These are phyloP conservation scores for Paracoccidioides brasiliensis DNA, from an alignment of 2,329 filamentous ascomycete species.

Conservation along the genomic window DNA sequence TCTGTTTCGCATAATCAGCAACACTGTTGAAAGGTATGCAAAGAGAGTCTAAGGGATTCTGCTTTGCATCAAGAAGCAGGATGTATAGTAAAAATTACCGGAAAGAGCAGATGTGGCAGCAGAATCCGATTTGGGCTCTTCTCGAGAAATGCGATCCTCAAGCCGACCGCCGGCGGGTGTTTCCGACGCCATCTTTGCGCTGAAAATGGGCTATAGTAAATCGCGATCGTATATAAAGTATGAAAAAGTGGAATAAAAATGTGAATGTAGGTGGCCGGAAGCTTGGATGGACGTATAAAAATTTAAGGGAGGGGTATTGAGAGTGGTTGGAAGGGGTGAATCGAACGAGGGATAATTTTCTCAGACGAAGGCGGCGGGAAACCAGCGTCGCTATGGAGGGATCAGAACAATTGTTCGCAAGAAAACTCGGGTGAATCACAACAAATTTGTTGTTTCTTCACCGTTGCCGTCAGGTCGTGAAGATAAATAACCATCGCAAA, in stretches of 20 bases:
- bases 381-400: background rate
- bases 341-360: background rate
- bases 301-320: background rate
- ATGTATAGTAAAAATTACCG: background rate
- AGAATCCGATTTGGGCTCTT: conserved; percentile 17
- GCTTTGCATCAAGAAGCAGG: background rate
- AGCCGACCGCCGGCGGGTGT: conserved; percentile 28
- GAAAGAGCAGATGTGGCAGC: background rate
- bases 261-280: background rate
- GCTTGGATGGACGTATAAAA: background rate
- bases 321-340: background rate
- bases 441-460: background rate
- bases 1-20: background rate
- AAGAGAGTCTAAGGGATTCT: background rate
- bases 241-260: background rate
- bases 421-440: background rate
- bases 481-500: background rate
- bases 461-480: background rate
- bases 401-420: background rate
- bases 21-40: conserved; percentile 10
- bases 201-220: background rate
- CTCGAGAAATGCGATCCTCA: conserved; percentile 36
- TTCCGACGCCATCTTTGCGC: conserved; percentile 28
- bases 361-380: background rate
- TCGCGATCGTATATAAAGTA: background rate